Base-by-base conservation (phyloP, 1,139 yeast species). In the Geotrichum restrictum region DNA sequence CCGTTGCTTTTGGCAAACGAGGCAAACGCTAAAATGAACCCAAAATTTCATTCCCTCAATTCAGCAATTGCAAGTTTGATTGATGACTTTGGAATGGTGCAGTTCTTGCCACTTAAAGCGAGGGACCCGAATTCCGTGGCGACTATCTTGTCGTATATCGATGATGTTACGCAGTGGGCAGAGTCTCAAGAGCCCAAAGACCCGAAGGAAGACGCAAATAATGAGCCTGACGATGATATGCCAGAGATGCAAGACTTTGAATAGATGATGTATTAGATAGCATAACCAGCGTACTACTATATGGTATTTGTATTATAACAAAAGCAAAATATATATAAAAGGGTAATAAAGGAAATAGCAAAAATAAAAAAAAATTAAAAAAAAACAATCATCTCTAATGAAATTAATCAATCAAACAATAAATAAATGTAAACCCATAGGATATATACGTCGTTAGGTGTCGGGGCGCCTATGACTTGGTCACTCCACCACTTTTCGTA, bases 21-120 rank as follows among this genome's bases (percentile, higher is more conserved):
- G 48, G 75, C 73, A 7, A 73, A 76, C 56, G 67, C 70, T 48
- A 76, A 73, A 48, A 73, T 79, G 43, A 93, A 89, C 68, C 95
- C 96, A 33, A 83, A 79, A 63, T 93, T 82, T 64, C 78, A 83
- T 42, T 80, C 76, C 57, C 76, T 93, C 56, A 93, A 88, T 66
- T 79, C 79, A 61, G 78, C 93, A 29, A 89, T 93, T 60, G 97
- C 97, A 0, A 82, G 85, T 59, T 74, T 93, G 61, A 64, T 67
- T 16, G 98, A 94, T 66, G 99, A 94, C 65, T 93, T 93, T 69
- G 98, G 98, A 7, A 93, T 93, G 99, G 98, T 93, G 2, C 98
- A 93, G 66, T 93, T 89, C 65, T 73, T 93, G 59, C 98, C 98
- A 0, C 75, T 93, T 58, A 94, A 88, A 64, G 84, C 96, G 46